Conservation (phyloP, 2,329 filamentous ascomycete genomes). For the Pyrenochaeta sp. region DNA sequence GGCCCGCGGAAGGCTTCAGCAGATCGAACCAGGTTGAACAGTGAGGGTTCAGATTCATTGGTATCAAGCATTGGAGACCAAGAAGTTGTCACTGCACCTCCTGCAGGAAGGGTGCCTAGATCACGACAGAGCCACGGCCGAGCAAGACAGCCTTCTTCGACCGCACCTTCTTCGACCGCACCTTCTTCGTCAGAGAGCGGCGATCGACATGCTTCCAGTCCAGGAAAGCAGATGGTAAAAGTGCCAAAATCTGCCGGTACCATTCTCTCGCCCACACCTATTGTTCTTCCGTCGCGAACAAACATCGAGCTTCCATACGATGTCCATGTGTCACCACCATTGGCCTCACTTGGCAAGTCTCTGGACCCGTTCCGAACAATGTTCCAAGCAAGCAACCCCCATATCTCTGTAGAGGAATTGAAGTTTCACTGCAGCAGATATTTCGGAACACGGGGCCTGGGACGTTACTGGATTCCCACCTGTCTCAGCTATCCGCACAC, state of each 20-base stretch:
- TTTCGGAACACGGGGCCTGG: slow-evolving; percentile 47
- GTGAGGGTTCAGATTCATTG: slow-evolving; percentile 29
- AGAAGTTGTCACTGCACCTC: slow-evolving; percentile 14
- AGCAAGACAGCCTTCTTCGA: slow-evolving; percentile 12
- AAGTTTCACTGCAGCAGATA: slow-evolving; percentile 46
- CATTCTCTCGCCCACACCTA: slow-evolving; percentile 27
- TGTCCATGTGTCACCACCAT: slow-evolving; percentile 12
- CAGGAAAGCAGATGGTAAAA: slow-evolving; percentile 13
- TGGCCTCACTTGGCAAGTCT: slow-evolving; percentile 40
- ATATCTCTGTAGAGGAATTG: slow-evolving; percentile 42
- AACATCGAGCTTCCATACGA: slow-evolving; percentile 31
- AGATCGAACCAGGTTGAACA: slow-evolving; percentile 15
- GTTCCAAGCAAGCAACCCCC: slow-evolving; percentile 38
- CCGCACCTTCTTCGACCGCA: slow-evolving; percentile 2
- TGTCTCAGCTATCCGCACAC: slow-evolving; percentile 44
- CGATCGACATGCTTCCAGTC: slow-evolving; percentile 2
- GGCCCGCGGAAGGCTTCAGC: slow-evolving; percentile 7
- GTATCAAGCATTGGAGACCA: slow-evolving; percentile 21
- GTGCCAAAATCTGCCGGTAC: slow-evolving; percentile 15
- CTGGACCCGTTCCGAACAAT: slow-evolving; percentile 49
- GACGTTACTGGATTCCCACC: slow-evolving; percentile 44
- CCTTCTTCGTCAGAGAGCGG: slow-evolving; percentile 8
- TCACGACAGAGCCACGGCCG: not conserved
- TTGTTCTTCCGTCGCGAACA: slow-evolving; percentile 27
- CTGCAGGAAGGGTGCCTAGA: slow-evolving; percentile 2